Conservation (phyloP, 1,139 yeast species). For the Saccharomycopsis hybrid region DNA sequence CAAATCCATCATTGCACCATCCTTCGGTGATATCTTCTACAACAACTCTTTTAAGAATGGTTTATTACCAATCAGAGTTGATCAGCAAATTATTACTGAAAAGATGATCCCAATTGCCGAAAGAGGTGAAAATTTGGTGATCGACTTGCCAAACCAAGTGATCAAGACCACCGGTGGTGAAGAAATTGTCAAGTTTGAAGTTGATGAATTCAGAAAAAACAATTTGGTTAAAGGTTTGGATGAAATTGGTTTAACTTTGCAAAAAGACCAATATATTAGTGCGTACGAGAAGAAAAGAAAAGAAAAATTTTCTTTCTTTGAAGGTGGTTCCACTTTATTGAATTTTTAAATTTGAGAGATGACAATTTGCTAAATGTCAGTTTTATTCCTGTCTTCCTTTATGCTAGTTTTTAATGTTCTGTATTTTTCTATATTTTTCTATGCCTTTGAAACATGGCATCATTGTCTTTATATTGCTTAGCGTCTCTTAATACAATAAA, state of each 20-base stretch:
- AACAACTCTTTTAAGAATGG: slow-evolving; percentile 96
- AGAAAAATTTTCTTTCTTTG: slow-evolving; percentile 80
- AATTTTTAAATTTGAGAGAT: slow-evolving; percentile 7
- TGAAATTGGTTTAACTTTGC: slow-evolving; percentile 92
- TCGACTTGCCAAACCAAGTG: slow-evolving; percentile 83
- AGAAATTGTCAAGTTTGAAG: slow-evolving; percentile 73
- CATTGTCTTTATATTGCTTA: too few species aligned
- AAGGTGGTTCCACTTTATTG: slow-evolving; percentile 56
- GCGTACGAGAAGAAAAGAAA: slow-evolving; percentile 73
- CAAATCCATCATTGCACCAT: slow-evolving; percentile 91
- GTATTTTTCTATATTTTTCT: too few species aligned
- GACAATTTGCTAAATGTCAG: too few species aligned
- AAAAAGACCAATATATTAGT: slow-evolving; percentile 71
- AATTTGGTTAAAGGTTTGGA: slow-evolving; percentile 92
- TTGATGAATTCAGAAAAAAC: slow-evolving; percentile 89
- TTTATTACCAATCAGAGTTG: slow-evolving; percentile 80
- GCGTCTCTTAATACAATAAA: too few species aligned
- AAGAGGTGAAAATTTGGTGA: slow-evolving; percentile 58
- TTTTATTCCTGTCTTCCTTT: too few species aligned
- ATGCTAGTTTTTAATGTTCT: too few species aligned
- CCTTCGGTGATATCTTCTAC: slow-evolving; percentile 96
- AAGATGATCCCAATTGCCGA: slow-evolving; percentile 77
- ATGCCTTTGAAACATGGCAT: too few species aligned
- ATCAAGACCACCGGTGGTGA: slow-evolving; percentile 67
- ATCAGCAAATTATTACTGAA: slow-evolving; percentile 61